Base-by-base conservation (phyloP, 148 eudicot species). In the Arbutus unedo region DNA sequence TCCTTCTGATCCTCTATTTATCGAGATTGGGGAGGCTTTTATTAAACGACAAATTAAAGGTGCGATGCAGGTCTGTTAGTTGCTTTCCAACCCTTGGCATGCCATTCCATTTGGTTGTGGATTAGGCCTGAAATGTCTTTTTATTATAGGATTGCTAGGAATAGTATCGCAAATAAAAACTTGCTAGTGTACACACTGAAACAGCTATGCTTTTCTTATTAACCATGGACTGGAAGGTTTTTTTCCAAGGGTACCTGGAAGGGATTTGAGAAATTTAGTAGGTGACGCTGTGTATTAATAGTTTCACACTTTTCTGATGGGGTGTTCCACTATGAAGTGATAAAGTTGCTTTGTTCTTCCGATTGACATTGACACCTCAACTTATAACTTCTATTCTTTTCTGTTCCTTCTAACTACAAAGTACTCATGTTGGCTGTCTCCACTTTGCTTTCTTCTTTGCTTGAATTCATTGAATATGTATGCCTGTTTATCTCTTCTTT, bases 1-100 rank as follows among this genome's bases (percentile, higher is more conserved):
- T 89, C 99, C 99, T 85, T 93, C 98, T 80, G 99, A 96, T 89
- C 93, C 99, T 81, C 91, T 96, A 59, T 96, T 96, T 83, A 82
- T 94, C 62, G 64, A 89, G 83, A 91, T 96, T 84, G 99, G 99
- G 54, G 93, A 93, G 88, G 98, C 98, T 81, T 96, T 94, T 84
- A 92, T 96, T 31, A 89, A 89, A 85, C 75, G 85, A 68, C 99
- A 96, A 82, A 94, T 93, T 4, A 86, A 92, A 92, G 99, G 99
- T 92, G 79, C 31, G 67, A 49, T 31, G 41, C 38, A 51, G 71
- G 50, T 72, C 8, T 78, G 10, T 53, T 53, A 70, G 41, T 68
- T 50, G 5, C 19, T 43, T 45, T n/a, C 75, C 43, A 64, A 49
- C 14, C 47, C 47, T 21, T 25, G 64, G 80, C 80, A 55, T 41